A percentile compares a stretch with the other conserved stretches of the same genome.
phyloP scores from a whole-genome alignment of 1,139 yeast genomes.

The Hansenula sp. region DNA sequence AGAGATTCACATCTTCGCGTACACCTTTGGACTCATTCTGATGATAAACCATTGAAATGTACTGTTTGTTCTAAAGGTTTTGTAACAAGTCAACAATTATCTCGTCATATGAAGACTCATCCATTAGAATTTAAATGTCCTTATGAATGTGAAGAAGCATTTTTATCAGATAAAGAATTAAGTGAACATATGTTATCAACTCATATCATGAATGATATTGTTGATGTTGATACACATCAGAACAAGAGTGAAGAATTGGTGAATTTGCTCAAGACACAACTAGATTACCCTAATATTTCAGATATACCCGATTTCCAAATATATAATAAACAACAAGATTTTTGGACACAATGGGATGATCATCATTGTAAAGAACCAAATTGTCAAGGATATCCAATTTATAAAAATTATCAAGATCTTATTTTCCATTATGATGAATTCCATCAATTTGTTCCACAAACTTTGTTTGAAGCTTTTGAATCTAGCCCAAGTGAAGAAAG shows the following conservation, averaged over 20 bases:
- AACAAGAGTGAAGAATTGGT: not conserved
- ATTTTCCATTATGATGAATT: conserved; percentile 2
- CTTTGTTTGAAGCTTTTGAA: not conserved
- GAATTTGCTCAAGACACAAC: not conserved
- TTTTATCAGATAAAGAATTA: not conserved
- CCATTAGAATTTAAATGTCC: conserved; percentile 4
- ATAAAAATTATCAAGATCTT: not conserved
- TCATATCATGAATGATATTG: conserved; percentile 1
- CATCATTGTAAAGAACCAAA: conserved; percentile 1
- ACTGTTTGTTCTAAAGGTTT: conserved; percentile 59
- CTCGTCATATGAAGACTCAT: conserved; percentile 72
- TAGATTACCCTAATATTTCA: not conserved
- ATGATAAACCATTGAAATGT: conserved; percentile 59
- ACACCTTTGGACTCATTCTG: conserved; percentile 62
- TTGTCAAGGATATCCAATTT: not conserved
- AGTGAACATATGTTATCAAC: conserved; percentile 1
- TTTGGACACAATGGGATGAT: not conserved
- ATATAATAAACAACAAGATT: not conserved
- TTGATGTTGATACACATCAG: not conserved
- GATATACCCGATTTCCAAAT: not conserved
- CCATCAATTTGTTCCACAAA: not conserved
- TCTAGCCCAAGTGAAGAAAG: too few relatives aligned
- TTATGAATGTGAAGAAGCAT: not conserved
- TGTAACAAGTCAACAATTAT: conserved; percentile 68
- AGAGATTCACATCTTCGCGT: conserved; percentile 62